These are phyloP conservation scores for Populus tremula DNA, from an alignment of 345 rosid species.

Conservation along the genomic window DNA sequence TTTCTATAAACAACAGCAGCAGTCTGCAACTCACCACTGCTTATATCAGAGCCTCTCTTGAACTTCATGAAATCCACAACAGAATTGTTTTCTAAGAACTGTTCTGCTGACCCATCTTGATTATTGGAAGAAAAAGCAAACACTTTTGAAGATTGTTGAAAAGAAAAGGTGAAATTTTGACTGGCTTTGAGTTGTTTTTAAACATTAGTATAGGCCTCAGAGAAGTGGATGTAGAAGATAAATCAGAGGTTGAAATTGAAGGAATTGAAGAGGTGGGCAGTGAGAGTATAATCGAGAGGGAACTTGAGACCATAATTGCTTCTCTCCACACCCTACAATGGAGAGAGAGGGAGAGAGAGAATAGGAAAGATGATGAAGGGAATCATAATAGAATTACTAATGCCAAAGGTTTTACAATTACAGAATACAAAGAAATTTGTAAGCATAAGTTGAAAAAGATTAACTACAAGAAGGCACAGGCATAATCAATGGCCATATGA, in stretches of 20 bases:
- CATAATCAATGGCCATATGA: not conserved
- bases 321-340: not conserved
- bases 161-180: not conserved
- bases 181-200: not conserved
- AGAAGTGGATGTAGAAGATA: not conserved
- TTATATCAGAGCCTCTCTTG: constrained; percentile 36
- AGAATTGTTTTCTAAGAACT: constrained; percentile 54
- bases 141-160: not conserved
- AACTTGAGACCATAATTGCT: constrained; percentile 17
- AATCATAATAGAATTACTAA: not conserved
- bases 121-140: constrained; percentile 13
- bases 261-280: constrained; percentile 1
- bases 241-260: not conserved
- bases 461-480: not conserved
- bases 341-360: not conserved
- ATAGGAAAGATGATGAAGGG: not conserved
- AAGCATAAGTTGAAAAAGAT: not conserved
- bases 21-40: constrained; percentile 68
- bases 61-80: constrained; percentile 88
- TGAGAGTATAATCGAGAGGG: not conserved
- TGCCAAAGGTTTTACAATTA: not conserved
- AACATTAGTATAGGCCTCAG: not conserved
- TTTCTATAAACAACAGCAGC: constrained; percentile 75
- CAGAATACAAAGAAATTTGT: not conserved
- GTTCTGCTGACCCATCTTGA: constrained; percentile 50